Conservation (phyloP, 148 eudicot species). For the Beta vulgaris region DNA sequence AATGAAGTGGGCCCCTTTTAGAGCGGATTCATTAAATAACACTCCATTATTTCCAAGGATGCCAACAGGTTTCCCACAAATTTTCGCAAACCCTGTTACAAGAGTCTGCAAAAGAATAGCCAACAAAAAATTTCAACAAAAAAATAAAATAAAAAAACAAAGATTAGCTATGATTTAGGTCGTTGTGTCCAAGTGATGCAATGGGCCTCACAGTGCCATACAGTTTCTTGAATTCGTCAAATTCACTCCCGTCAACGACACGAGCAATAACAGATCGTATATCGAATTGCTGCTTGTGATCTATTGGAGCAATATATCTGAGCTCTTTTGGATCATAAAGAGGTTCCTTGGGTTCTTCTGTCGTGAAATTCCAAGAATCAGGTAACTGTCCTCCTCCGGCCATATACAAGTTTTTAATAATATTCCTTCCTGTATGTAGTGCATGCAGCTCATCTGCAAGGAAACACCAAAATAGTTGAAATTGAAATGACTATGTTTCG, state of each 20-base stretch:
- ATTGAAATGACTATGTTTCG: neutral
- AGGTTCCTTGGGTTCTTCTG: slow-evolving; percentile 65
- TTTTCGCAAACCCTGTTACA: slow-evolving; percentile 91
- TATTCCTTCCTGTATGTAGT: slow-evolving; percentile 85
- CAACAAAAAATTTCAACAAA: slow-evolving; percentile 1
- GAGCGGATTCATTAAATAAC: slow-evolving; percentile 85
- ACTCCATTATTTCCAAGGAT: slow-evolving; percentile 94
- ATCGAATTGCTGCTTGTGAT: slow-evolving; percentile 91
- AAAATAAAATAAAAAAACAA: neutral
- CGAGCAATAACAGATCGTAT: slow-evolving; percentile 89
- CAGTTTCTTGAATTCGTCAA: slow-evolving; percentile 98
- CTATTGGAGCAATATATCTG: slow-evolving; percentile 84
- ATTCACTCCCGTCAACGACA: slow-evolving; percentile 93
- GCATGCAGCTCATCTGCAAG: slow-evolving; percentile 95
- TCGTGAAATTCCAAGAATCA: slow-evolving; percentile 25
- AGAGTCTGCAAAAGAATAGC: slow-evolving; percentile 65
- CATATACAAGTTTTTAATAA: slow-evolving; percentile 76
- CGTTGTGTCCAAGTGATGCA: slow-evolving; percentile 16
- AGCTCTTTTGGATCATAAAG: slow-evolving; percentile 79
- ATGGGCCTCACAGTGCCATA: slow-evolving; percentile 95
- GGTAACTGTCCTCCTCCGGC: slow-evolving; percentile 57
- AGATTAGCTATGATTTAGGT: neutral
- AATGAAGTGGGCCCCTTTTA: slow-evolving; percentile 95
- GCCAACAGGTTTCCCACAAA: slow-evolving; percentile 90
- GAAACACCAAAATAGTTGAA: slow-evolving; percentile 4